Conservation (phyloP, 768 basidiomycete species). For the Mycena amicta region DNA sequence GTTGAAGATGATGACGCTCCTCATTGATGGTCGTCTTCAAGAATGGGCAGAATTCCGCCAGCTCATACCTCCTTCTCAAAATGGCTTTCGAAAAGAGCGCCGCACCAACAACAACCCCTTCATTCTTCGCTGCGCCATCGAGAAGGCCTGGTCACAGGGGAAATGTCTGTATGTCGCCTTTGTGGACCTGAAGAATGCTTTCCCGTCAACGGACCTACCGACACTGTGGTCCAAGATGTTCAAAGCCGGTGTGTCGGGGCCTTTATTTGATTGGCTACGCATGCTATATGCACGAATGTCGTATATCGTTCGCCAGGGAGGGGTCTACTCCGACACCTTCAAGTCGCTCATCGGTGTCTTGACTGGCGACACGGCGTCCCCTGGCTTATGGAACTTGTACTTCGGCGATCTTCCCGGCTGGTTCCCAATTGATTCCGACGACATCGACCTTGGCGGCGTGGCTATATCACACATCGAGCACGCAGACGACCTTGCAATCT, state of each 20-base stretch:
- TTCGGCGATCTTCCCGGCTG: conserved; percentile 25
- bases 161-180: conserved; percentile 25
- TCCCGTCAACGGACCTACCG: conserved; percentile 32
- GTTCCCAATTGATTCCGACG: conserved; percentile 12
- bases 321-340: conserved; percentile 16
- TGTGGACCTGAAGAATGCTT: conserved; percentile 34
- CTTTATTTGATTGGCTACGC: conserved; percentile 29
- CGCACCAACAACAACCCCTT: conserved; percentile 32
- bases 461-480: conserved; percentile 25
- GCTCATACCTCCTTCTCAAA: conserved; percentile 31
- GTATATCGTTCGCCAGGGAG: conserved; percentile 15
- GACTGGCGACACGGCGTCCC: conserved; percentile 31
- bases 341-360: conserved; percentile 25
- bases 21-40: conserved; percentile 19
- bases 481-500: conserved; percentile 28
- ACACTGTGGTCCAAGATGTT: conserved; percentile 32
- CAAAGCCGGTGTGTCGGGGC: conserved; percentile 22
- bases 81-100: conserved; percentile 28
- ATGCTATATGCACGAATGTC: conserved; percentile 24
- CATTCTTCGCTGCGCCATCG: conserved; percentile 24
- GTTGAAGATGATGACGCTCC: conserved; percentile 24
- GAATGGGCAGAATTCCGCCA: conserved; percentile 14
- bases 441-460: conserved; percentile 15
- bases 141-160: conserved; percentile 12
- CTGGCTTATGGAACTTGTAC: conserved; percentile 28